Percentiles rank a stretch among this genome's conserved stretches.
Evolutionary conservation across 768 basidiomycete species (phyloP).

Genomic region (Pleurotus cornucopiae): DNA sequence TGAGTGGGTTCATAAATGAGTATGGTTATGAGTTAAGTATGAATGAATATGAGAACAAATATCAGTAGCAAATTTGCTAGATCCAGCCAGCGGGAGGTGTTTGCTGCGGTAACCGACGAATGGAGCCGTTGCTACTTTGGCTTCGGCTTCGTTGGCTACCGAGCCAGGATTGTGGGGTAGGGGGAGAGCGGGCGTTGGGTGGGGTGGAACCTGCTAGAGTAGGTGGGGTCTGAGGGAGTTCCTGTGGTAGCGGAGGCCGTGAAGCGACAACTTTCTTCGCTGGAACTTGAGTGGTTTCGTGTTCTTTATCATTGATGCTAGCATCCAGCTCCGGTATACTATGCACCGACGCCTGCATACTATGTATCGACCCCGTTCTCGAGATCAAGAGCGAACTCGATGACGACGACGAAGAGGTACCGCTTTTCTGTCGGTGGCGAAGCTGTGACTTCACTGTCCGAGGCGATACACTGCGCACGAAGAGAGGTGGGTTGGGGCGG

Average conservation of each 20-base stretch:
- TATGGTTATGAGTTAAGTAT: no score
- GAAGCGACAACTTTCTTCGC: neutral
- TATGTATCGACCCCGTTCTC: slow-evolving; percentile 32
- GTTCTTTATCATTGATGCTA: neutral
- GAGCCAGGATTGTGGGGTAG: slow-evolving; percentile 44
- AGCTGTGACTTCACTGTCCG: neutral
- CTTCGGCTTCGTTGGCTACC: slow-evolving; percentile 24
- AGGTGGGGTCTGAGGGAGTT: neutral
- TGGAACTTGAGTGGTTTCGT: neutral
- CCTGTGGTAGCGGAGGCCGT: neutral
- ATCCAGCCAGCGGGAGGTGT: slow-evolving; percentile 47
- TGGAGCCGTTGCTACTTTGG: slow-evolving; percentile 21
- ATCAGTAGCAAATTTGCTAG: slow-evolving; percentile 15
- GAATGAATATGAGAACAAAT: no score
- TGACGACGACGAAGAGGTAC: neutral
- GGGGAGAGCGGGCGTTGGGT: slow-evolving; percentile 25
- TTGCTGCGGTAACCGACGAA: slow-evolving; percentile 16
- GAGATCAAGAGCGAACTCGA: slow-evolving; percentile 19
- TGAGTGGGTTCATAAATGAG: no score
- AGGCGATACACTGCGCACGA: neutral
- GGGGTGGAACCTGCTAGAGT: slow-evolving; percentile 4
- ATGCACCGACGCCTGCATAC: slow-evolving; percentile 50
- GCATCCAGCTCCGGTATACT: slow-evolving; percentile 43
- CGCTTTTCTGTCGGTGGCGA: slow-evolving; percentile 16
- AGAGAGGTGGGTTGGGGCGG: neutral